Evolutionary conservation across 768 basidiomycete species (phyloP), one percentile per base, ranked within the genome.

Genomic region (Pseudohyphozyma bogoriensis): DNA sequence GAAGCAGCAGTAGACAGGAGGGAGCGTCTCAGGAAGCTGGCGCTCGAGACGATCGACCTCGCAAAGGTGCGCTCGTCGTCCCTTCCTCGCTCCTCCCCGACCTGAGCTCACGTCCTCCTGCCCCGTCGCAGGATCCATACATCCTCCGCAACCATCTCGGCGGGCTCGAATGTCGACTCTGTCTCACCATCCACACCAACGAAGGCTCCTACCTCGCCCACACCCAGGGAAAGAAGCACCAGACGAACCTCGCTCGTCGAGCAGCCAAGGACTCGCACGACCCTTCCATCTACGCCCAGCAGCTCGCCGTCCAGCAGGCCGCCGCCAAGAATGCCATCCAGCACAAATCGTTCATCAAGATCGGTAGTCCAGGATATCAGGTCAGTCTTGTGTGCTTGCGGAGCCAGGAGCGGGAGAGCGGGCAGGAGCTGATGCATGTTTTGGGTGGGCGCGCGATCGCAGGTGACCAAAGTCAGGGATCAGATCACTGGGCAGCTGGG

Each of bases 171-270:
- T 99, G 95, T 78, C 88, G 92, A 70, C 81, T 99, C 32, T 97
- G 95, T 74, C 77, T 99, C 50, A 99, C 95, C 0, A 81, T 99
- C 15, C 95, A 99, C 76, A 96, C 93, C n/a, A 97, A 97, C 70
- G 95, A 99, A 76, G 95, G 95, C 24, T 95, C 92, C 18, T 96
- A 97, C 73, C 85, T 99, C 51, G 95, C 95, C 0, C 95, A 99
- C 70, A 99, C 95, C 0, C 95, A 97, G 77, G 95, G 95, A 26
- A 99, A 97, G 78, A 99, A 97, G 73, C 95, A 97, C 73, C 95
- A 97, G 73, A 97, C 92, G 5, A 97, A 97, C 73, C 83, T 99
- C 54, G 95, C 95, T 18, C 83, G 95, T 42, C 85, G 95, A 67
- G 95, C 95, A 0, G 93, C 93, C n/a, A 83, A 85, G 65, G 95